Evolutionary conservation across 1,139 yeast genomes (phyloP), one percentile per base, ranked within the genome.

Genomic region (Lodderomyces metapsilosis): DNA sequence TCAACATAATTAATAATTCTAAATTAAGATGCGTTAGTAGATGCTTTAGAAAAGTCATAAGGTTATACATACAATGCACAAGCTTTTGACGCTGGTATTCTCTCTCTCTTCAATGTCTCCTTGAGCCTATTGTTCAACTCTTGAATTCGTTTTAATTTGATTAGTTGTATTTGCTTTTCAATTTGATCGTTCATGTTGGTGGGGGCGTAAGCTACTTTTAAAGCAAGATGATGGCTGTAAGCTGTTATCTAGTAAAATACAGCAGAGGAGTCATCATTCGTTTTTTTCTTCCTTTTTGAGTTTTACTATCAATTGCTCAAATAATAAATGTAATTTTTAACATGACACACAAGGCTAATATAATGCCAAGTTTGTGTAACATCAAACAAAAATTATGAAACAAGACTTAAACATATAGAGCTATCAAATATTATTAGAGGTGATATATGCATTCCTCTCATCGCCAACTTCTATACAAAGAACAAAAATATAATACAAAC

Each of bases 51-150:
- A n/a, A n/a, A n/a, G n/a, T n/a, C n/a, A n/a, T n/a, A n/a, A n/a
- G n/a, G n/a, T n/a, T n/a, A n/a, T 46, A 62, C 68, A 31, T 58
- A 62, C 64, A 61, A 52, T 34, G 74, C 62, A 34, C 86, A 78
- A 6, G 88, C 86, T 49, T 78, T 78, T 13, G 88, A 82, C 3
- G 88, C 86, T 30, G 83, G 79, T 8, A 83, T 78, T 45, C 94
- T 64, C 7, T 83, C 82, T 42, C 79, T 64, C 7, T 71, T 58
- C 36, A 86, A 60, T 39, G 82, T 78, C 28, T 71, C 72, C 47
- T 71, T 76, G 34, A 85, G 63, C 43, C 79, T 74, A 10, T 62
- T 58, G 55, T 83, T 84, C 38, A 84, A 68, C 51, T 82, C 85
- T 43, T 74, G 72, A 24, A 84, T 75, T 47, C 95, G 69, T 53